Conservation (phyloP, 2,329 filamentous ascomycete genomes). For the Colletotrichum sp. region DNA sequence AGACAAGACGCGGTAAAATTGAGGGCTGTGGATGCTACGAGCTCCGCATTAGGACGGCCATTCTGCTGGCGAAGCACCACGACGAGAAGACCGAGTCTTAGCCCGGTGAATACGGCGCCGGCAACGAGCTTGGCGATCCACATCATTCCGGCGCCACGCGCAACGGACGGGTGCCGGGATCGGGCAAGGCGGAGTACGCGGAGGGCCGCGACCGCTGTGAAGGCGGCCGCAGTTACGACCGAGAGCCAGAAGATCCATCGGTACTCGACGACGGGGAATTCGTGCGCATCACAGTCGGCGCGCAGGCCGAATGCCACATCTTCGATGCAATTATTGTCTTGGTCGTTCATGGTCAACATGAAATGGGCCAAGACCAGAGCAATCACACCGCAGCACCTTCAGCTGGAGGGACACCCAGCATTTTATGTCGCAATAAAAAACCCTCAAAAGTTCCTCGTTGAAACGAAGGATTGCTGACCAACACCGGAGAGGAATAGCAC, state of each 20-base stretch:
- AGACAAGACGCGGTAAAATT: background rate
- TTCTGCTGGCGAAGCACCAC: background rate
- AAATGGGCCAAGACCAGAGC: background rate
- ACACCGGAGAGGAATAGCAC: no score
- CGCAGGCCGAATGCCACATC: background rate
- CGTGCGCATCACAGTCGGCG: background rate
- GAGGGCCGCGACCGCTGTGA: background rate
- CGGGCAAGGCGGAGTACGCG: background rate
- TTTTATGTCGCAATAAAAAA: background rate
- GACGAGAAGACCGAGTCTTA: background rate
- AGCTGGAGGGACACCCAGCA: accelerated
- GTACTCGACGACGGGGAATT: background rate
- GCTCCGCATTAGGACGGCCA: background rate
- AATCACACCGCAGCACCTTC: accelerated
- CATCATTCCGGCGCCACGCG: background rate
- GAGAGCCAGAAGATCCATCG: background rate
- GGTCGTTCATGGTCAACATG: background rate
- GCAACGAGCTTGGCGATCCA: background rate
- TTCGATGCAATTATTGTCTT: background rate
- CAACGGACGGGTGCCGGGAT: background rate
- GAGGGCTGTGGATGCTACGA: background rate
- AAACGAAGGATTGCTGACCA: background rate
- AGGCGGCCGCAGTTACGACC: background rate
- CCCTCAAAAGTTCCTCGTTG: background rate
- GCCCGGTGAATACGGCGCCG: background rate